Percentiles rank a stretch among this genome's conserved stretches.
Evolutionary conservation across 805 yeast species (phyloP).

Genomic region (Kurtzmaniella cleridarum): DNA sequence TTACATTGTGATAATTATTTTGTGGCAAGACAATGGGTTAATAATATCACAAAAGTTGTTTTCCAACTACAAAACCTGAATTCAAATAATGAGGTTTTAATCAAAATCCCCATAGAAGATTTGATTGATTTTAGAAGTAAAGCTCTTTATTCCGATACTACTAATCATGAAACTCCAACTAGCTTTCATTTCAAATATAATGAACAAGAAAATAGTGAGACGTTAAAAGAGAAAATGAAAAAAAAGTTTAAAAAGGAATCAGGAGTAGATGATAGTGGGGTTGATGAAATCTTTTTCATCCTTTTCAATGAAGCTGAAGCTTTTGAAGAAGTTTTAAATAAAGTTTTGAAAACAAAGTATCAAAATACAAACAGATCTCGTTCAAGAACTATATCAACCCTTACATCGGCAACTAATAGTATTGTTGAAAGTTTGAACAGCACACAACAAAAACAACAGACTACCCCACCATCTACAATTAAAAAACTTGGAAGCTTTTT

Average conservation of each 20-base stretch:
- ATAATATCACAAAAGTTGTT: slow-evolving; percentile 64
- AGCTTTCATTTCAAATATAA: neutral
- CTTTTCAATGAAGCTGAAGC: neutral
- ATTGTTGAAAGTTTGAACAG: too few species aligned
- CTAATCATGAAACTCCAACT: slow-evolving; percentile 3
- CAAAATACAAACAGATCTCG: too few species aligned
- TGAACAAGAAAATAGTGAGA: neutral
- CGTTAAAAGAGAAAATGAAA: slow-evolving; percentile 1
- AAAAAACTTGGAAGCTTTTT: slow-evolving; percentile 15
- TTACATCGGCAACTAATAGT: too few species aligned
- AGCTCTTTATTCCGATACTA: slow-evolving; percentile 38
- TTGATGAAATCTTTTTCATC: neutral
- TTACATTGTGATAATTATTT: slow-evolving; percentile 70
- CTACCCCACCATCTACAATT: slow-evolving; percentile 7
- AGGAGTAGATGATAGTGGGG: slow-evolving; percentile 5
- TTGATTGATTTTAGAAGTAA: slow-evolving; percentile 57
- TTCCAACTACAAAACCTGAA: slow-evolving; percentile 61
- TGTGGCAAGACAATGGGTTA: slow-evolving; percentile 79
- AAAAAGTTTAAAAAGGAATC: slow-evolving; percentile 1
- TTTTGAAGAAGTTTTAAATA: neutral
- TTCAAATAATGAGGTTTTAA: slow-evolving; percentile 63
- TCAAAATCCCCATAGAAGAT: slow-evolving; percentile 71
- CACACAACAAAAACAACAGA: neutral
- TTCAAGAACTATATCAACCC: too few species aligned
- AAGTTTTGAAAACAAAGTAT: neutral